Percentiles rank a stretch among this genome's conserved stretches.
Evolutionary conservation across 2,329 filamentous ascomycete genomes (phyloP).

Genomic region (Rutstroemia sydowiana): DNA sequence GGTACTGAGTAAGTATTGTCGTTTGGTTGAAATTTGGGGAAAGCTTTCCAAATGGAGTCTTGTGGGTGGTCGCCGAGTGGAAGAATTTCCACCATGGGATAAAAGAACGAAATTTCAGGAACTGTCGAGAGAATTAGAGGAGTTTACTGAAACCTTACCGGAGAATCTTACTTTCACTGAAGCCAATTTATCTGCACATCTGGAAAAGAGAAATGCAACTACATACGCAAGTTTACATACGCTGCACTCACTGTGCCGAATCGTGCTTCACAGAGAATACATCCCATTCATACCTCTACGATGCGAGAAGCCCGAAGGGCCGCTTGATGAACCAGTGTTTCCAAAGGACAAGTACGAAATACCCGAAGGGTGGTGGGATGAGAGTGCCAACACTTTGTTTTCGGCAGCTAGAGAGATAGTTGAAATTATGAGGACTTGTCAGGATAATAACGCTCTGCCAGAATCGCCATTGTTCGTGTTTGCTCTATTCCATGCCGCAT

Average conservation of each 20-base stretch:
- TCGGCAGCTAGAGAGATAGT: conserved; percentile 55
- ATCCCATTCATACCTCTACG: conserved; percentile 57
- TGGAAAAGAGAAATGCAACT: conserved; percentile 54
- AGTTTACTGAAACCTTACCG: conserved; percentile 48
- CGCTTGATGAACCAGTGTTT: conserved; percentile 52
- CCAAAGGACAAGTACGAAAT: conserved; percentile 38
- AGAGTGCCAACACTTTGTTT: conserved; percentile 56
- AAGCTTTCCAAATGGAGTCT: conserved; percentile 51
- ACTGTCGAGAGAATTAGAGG: conserved; percentile 43
- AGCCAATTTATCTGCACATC: conserved; percentile 58
- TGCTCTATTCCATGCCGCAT: conserved; percentile 58
- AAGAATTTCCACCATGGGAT: conserved; percentile 52
- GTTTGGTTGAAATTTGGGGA: conserved; percentile 52
- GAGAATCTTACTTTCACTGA: conserved; percentile 46
- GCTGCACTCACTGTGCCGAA: conserved; percentile 55
- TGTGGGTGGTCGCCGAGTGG: conserved; percentile 42
- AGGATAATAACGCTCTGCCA: conserved; percentile 48
- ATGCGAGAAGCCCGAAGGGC: conserved; percentile 42
- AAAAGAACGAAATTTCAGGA: conserved; percentile 45
- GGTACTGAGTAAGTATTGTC: conserved; percentile 42
- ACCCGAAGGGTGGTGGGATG: conserved; percentile 53
- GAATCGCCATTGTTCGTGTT: conserved; percentile 63
- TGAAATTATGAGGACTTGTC: conserved; percentile 55
- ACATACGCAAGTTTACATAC: conserved; percentile 62
- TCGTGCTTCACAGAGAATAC: conserved; percentile 63